These are phyloP conservation scores for Morella rubra DNA, from an alignment of 306 rosid genomes.

Conservation along the genomic window DNA sequence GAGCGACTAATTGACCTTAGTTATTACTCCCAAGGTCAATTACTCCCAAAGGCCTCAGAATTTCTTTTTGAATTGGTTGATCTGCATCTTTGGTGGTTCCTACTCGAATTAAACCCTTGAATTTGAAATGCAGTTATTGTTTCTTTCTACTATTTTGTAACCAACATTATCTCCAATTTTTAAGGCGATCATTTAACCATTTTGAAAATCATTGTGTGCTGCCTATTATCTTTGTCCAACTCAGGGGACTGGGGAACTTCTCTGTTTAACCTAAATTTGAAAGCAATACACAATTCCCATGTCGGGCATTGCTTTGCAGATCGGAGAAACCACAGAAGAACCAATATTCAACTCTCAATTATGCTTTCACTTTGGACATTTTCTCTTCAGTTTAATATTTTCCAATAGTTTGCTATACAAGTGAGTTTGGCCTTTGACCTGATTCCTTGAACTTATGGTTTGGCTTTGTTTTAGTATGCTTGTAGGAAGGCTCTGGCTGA, in stretches of 20 bases:
- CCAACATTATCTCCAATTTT: too few relatives aligned
- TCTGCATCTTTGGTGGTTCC: background rate
- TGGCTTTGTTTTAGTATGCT: conserved; percentile 62
- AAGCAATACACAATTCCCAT: too few relatives aligned
- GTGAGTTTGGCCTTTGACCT: conserved; percentile 6
- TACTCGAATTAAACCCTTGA: background rate
- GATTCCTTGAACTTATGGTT: conserved; percentile 14
- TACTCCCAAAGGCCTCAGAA: background rate
- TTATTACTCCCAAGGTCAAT: background rate
- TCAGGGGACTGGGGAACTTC: too few relatives aligned
- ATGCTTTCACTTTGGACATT: background rate
- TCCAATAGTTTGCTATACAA: conserved; percentile 6
- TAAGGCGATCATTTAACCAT: too few relatives aligned
- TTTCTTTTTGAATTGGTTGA: background rate
- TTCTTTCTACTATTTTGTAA: too few relatives aligned
- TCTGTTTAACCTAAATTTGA: too few relatives aligned
- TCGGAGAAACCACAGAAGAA: background rate
- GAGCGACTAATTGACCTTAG: too few relatives aligned
- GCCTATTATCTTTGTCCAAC: too few relatives aligned
- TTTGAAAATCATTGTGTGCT: too few relatives aligned
- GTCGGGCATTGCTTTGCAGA: background rate
- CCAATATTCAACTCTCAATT: background rate
- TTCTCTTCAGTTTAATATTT: conserved; percentile 1
- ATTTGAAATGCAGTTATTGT: too few relatives aligned
- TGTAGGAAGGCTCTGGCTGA: conserved; percentile 99